A percentile compares a stretch with the other conserved stretches of the same genome.
Evolutionary conservation across 2,329 filamentous ascomycete species (phyloP).

Genomic region (Colletotrichum sp.): DNA sequence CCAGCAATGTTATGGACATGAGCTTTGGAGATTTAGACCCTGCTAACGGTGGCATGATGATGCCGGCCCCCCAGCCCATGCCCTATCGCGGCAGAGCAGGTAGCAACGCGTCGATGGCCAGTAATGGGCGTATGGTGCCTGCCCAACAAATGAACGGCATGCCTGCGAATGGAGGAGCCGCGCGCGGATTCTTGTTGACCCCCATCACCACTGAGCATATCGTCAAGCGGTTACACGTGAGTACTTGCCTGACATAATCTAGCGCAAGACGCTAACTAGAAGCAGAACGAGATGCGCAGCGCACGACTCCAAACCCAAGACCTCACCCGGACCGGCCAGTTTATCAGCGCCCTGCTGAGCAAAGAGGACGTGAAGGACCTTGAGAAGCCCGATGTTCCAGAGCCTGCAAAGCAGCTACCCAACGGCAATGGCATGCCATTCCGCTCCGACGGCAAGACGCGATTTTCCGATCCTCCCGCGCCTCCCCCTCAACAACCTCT

Average conservation of each 20-base stretch:
- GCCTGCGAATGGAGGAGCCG: conserved; percentile 65
- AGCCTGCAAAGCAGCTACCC: conserved; percentile 52
- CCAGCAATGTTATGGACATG: conserved; percentile 82
- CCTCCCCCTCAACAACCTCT: conserved; percentile 92
- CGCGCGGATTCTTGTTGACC: conserved; percentile 72
- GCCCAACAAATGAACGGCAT: conserved; percentile 52
- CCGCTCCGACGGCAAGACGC: conserved; percentile 77
- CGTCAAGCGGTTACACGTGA: conserved; percentile 83
- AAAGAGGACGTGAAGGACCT: conserved; percentile 70
- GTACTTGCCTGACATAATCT: conserved; percentile 34
- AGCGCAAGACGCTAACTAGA: conserved; percentile 25
- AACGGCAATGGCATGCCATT: conserved; percentile 60
- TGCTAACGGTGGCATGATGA: conserved; percentile 74
- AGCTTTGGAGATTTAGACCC: conserved; percentile 93
- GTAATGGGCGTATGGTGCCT: conserved; percentile 65
- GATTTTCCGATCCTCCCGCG: conserved; percentile 92
- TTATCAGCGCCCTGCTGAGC: conserved; percentile 77
- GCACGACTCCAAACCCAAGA: conserved; percentile 89
- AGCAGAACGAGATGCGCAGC: conserved; percentile 85
- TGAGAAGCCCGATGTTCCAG: conserved; percentile 54
- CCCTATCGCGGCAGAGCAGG: conserved; percentile 74
- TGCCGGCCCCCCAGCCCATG: conserved; percentile 69
- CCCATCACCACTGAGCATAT: conserved; percentile 95
- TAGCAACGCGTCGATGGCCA: conserved; percentile 68
- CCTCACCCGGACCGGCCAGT: conserved; percentile 80